These are phyloP conservation scores for Colletotrichum noveboracense DNA, from an alignment of 2,329 filamentous ascomycete species.

Conservation along the genomic window DNA sequence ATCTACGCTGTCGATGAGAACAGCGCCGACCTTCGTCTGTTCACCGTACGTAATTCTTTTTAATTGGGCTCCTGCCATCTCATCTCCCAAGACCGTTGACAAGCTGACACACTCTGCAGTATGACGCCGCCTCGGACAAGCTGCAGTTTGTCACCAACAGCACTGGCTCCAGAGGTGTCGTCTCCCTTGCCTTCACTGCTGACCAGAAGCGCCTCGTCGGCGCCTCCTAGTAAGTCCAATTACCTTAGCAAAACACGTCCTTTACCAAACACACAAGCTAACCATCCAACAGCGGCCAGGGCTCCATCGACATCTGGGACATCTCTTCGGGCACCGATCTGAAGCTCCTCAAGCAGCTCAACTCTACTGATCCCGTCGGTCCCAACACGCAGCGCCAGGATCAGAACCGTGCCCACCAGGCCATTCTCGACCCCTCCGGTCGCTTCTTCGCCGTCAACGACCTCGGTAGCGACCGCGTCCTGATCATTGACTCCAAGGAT, in stretches of 20 bases:
- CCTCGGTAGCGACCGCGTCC: constrained; percentile 53
- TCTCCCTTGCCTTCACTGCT: constrained; percentile 51
- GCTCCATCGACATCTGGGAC: constrained; percentile 52
- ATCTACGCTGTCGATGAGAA: constrained; percentile 57
- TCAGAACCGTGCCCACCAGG: constrained; percentile 50
- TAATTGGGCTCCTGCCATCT: background rate
- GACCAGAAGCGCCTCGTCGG: constrained; percentile 51
- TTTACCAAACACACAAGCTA: background rate
- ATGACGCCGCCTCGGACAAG: constrained; percentile 36
- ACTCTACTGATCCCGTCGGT: constrained; percentile 36
- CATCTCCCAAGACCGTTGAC: background rate
- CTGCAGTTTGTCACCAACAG: constrained; percentile 31
- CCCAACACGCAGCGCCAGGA: constrained; percentile 36
- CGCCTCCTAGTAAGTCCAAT: constrained; percentile 37
- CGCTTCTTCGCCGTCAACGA: constrained; percentile 55
- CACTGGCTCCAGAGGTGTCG: constrained; percentile 47
- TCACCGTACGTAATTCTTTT: constrained; percentile 27
- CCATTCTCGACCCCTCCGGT: constrained; percentile 52
- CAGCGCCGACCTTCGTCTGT: constrained; percentile 41
- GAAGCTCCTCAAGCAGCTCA: constrained; percentile 43
- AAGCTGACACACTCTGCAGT: constrained; percentile 19
- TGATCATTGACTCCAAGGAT: constrained; percentile 48
- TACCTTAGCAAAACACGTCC: too few relatives aligned
- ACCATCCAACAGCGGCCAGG: constrained; percentile 28
- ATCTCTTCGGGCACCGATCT: constrained; percentile 36